A percentile compares a stretch with the other conserved stretches of the same genome.
Conservation (phyloP, 192 early-diverging fungal species). For the Dissophora globulifera region DNA sequence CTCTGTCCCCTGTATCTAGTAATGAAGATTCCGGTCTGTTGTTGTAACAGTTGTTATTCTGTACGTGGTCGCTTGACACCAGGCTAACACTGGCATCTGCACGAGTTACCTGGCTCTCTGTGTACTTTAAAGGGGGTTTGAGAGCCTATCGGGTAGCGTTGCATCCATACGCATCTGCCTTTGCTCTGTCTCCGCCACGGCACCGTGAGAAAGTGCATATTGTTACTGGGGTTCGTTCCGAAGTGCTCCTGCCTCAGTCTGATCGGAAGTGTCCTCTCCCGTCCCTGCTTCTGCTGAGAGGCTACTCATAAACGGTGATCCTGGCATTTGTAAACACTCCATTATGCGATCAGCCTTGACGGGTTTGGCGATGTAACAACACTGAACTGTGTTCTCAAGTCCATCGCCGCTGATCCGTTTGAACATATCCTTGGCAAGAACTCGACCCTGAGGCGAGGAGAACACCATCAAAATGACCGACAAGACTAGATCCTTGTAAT, state of each 20-base stretch:
- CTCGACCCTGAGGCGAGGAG: conserved; percentile 44
- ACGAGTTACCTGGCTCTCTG: conserved; percentile 21
- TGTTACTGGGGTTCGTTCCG: background rate
- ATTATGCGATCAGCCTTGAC: conserved; percentile 44
- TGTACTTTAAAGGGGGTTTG: background rate
- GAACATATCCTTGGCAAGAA: conserved; percentile 46
- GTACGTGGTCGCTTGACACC: conserved; percentile 28
- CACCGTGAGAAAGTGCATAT: background rate
- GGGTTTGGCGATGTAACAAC: conserved; percentile 46
- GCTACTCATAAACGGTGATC: conserved; percentile 5
- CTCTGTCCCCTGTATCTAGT: background rate
- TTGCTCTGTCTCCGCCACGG: background rate
- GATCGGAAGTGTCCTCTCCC: background rate
- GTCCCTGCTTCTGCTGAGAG: no score
- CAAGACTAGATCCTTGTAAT: conserved; percentile 31
- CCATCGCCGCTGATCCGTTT: conserved; percentile 36
- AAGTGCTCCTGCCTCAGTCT: background rate
- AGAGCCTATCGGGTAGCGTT: no score
- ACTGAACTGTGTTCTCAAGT: conserved; percentile 28
- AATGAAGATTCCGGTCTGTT: conserved; percentile 22
- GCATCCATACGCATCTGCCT: no score
- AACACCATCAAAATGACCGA: conserved; percentile 48
- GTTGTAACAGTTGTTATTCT: conserved; percentile 30
- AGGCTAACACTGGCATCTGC: conserved; percentile 12
- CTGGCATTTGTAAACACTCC: conserved; percentile 39